A percentile compares a stretch with the other conserved stretches of the same genome.
These are phyloP conservation scores for Puccinia novopanici DNA, from an alignment of 1,284 basidiomycete species.

Conservation along the genomic window DNA sequence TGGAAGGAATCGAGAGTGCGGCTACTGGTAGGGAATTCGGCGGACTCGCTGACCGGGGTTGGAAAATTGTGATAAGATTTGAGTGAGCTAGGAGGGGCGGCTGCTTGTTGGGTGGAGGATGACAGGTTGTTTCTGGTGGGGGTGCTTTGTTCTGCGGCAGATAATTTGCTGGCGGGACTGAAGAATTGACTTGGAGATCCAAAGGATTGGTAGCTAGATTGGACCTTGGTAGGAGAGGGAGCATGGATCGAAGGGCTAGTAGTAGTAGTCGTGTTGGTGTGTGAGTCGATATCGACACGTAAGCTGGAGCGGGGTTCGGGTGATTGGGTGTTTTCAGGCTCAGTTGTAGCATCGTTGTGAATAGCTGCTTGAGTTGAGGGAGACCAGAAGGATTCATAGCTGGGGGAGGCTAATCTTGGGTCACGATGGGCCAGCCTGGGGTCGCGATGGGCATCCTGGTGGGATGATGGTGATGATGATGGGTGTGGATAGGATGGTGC, in stretches of 20 bases:
- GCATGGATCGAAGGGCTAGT: not conserved
- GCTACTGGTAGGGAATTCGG: not conserved
- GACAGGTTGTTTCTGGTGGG: not conserved
- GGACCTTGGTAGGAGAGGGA: constrained; percentile 6
- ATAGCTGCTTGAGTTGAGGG: not conserved
- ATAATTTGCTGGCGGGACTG: not conserved
- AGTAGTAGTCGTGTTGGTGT: no score
- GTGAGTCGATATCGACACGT: not conserved
- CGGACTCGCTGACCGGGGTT: not conserved
- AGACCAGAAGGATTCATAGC: constrained; percentile 22
- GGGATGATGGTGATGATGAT: not conserved
- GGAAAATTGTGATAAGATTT: constrained; percentile 7
- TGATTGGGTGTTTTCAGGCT: not conserved
- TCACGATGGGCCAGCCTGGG: constrained; percentile 6
- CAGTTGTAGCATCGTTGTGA: not conserved
- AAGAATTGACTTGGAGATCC: constrained; percentile 46
- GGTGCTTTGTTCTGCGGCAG: constrained; percentile 4
- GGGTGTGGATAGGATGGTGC: constrained; percentile 17
- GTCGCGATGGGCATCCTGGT: not conserved
- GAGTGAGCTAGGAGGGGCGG: not conserved
- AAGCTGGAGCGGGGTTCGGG: not conserved
- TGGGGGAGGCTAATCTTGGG: constrained; percentile 19
- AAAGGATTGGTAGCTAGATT: constrained; percentile 49
- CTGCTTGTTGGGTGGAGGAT: not conserved
- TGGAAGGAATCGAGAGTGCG: not conserved